Conservation (phyloP, 1,139 yeast species). For the Yamadazyma oceani region DNA sequence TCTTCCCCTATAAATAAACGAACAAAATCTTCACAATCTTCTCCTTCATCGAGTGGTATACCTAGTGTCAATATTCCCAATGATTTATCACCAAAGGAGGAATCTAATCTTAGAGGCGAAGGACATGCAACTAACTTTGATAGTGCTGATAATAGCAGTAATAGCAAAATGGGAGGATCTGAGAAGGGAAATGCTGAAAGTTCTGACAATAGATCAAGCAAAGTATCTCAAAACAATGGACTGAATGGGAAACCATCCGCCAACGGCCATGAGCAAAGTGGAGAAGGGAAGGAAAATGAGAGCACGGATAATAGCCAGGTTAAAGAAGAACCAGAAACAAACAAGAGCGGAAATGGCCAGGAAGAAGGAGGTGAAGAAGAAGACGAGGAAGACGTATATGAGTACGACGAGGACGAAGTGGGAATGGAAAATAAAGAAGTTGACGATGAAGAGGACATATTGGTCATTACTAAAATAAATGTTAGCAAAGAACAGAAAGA, state of each 20-base stretch:
- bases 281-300: too few species aligned
- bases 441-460: constrained; percentile 15
- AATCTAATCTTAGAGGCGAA: not conserved
- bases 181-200: constrained; percentile 1
- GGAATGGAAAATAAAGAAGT: constrained; percentile 11
- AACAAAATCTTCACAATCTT: constrained; percentile 7
- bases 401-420: constrained; percentile 12
- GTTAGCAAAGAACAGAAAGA: constrained; percentile 11
- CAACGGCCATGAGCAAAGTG: too few species aligned
- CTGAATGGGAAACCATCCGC: too few species aligned
- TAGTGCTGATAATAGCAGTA: too few species aligned
- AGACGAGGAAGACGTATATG: constrained; percentile 13
- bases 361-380: constrained; percentile 8
- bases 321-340: constrained; percentile 4
- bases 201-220: too few species aligned
- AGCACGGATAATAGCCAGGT: too few species aligned
- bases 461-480: constrained; percentile 15
- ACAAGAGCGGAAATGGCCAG: constrained; percentile 1
- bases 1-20: constrained; percentile 13
- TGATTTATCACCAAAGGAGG: constrained; percentile 3
- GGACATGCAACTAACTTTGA: too few species aligned
- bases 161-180: too few species aligned
- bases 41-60: constrained; percentile 6
- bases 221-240: too few species aligned
- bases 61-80: constrained; percentile 3